Base-by-base conservation (phyloP, 2,329 filamentous ascomycete genomes). In the Metarhizium robertsii region DNA sequence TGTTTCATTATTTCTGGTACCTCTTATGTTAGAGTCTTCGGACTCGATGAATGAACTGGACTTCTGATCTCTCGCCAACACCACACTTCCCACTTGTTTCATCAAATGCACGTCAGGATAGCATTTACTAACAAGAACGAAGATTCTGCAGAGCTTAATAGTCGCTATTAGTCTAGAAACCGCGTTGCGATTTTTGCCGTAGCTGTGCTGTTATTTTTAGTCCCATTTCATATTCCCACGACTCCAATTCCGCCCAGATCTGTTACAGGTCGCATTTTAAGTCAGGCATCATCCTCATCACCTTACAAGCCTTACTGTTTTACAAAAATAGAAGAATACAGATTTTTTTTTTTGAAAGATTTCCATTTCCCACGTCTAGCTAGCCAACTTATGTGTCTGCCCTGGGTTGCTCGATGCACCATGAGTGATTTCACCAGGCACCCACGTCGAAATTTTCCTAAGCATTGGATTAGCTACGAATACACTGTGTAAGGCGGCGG, bases 391-490 rank as follows among this genome's bases (percentile, higher is more conserved):
- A 14, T 50, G 53, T 45, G 32, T 53, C 16, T 16, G 20, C 36
- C 47, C 14, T 47, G 4, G 38, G 34, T 3, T 6, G 25, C 16
- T 14, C 8, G 18, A 20, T 42, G n/a, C 25, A 18, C 45, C 25
- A 30, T 29, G 20, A 30, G 2, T 11, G 36, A 6, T 13, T 56
- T 73, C 84, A 95, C 90, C 91, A 96, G 51, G 90, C 90, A 65
- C 83, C 83, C 56, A 95, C 88, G 66, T 97, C 92, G 64, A 96
- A 97, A 68, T 95, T 96, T 73, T 97, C 92, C 85, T 92, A 59
- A 42, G 47, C 16, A n/a, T 40, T 61, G 10, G 55, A 64, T 77
- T 66, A 75, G 70, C 50, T 34, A 38, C 30, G 4, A 51, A 14
- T 52, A 6, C 20, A 46, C 55, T 52, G 46, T 40, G 6, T 42